These are phyloP conservation scores for Epichloe elymi DNA, from an alignment of 2,329 filamentous ascomycete species.

Conservation along the genomic window DNA sequence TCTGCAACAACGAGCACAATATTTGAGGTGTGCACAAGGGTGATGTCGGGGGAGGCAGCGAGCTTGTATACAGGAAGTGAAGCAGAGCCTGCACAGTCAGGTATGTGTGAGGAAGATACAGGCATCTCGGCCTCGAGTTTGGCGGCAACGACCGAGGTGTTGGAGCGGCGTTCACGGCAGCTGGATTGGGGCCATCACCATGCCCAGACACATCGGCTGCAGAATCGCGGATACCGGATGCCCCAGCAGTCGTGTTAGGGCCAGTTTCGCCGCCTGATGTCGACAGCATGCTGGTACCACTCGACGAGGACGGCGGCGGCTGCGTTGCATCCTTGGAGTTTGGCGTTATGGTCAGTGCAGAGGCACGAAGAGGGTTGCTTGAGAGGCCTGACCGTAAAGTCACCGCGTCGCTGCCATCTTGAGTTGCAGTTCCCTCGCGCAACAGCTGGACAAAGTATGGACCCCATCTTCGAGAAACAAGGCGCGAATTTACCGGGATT, in stretches of 20 bases:
- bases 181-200: constrained; percentile 28
- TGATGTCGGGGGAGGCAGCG: constrained; percentile 64
- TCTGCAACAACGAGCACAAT: constrained; percentile 84
- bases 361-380: constrained; percentile 53
- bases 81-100: constrained; percentile 82
- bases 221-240: constrained; percentile 25
- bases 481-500: constrained; percentile 83
- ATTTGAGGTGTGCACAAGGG: constrained; percentile 87
- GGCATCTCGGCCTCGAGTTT: constrained; percentile 60
- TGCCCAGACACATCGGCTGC: constrained; percentile 18
- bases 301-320: constrained; percentile 23
- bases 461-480: constrained; percentile 82
- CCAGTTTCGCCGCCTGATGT: constrained; percentile 15
- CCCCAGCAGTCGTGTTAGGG: background rate
- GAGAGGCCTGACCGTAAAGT: constrained; percentile 56
- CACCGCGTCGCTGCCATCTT: constrained; percentile 60
- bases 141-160: constrained; percentile 45
- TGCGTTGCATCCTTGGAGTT: constrained; percentile 40
- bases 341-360: constrained; percentile 73
- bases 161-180: constrained; percentile 38
- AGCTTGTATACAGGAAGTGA: constrained; percentile 87
- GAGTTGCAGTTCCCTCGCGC: constrained; percentile 61
- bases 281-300: constrained; percentile 27
- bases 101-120: constrained; percentile 88
- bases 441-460: constrained; percentile 91